Evolutionary conservation across 805 yeast genomes (phyloP).

Genomic region (Hanseniaspora lindneri): DNA sequence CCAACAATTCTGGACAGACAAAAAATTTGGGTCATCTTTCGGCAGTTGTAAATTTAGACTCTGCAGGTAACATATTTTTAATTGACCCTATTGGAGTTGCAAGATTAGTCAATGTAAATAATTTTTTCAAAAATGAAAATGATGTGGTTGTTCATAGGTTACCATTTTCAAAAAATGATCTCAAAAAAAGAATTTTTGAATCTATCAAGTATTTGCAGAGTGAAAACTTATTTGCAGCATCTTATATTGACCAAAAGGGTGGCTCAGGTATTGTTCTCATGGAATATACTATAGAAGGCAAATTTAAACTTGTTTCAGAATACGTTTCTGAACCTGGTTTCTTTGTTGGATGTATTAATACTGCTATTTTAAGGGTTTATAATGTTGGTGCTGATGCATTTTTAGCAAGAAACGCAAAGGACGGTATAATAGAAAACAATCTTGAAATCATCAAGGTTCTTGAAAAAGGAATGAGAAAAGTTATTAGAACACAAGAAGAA

Average conservation of each 20-base stretch:
- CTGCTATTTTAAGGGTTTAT: conserved; percentile 6
- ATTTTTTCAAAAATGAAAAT: conserved; percentile 3
- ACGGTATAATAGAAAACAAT: not conserved
- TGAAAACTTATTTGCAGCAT: conserved; percentile 12
- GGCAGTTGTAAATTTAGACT: conserved; percentile 10
- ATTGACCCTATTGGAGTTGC: conserved; percentile 15
- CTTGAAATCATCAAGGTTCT: not conserved
- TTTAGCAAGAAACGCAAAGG: conserved; percentile 11
- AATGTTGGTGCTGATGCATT: conserved; percentile 15
- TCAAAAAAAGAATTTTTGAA: conserved; percentile 11
- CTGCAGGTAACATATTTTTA: conserved; percentile 11
- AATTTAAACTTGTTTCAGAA: conserved; percentile 10
- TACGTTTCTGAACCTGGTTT: conserved; percentile 4
- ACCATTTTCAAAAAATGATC: not conserved
- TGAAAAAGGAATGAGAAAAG: conserved; percentile 12
- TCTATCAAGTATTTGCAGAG: conserved; percentile 5
- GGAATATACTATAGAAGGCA: conserved; percentile 6
- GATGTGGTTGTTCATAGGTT: conserved; percentile 11
- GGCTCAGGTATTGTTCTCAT: conserved; percentile 6
- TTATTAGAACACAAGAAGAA: conserved; percentile 13
- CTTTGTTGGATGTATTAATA: conserved; percentile 11
- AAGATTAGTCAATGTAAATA: conserved; percentile 12
- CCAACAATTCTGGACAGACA: conserved; percentile 10
- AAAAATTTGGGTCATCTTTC: conserved; percentile 13
- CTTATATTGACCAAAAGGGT: conserved; percentile 6